Base-by-base conservation (phyloP, 371 early-diverging fungal species). In the Haplosporangium sp. region DNA sequence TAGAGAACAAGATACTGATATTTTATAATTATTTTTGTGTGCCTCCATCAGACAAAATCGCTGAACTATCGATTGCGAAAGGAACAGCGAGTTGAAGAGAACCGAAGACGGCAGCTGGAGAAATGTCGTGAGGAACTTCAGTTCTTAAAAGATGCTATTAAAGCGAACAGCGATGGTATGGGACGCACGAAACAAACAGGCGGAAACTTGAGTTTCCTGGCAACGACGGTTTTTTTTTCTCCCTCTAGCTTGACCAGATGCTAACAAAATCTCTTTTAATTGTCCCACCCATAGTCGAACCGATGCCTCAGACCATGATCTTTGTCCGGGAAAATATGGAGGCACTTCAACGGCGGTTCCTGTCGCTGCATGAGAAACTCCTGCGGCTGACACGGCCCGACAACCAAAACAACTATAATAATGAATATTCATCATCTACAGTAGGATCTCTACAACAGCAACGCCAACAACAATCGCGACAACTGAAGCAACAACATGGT, bases 261-360 rank as follows among this genome's bases (percentile, higher is more conserved):
- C 6, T 53, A 8, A 23, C 14, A 11, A 38, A 55, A 21, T 41
- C 43, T 16, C 45, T 37, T 23, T 3, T 40, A 20, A 29, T 40
- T 62, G 41, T 38, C 41, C 23, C 38, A 29, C 13, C 3, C 13
- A 18, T 67, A 77, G 77, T 77, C 9, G 54, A 37, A 61, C 77
- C 77, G 8, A 46, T 77, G 0, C 72, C 77, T 0, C 77, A 77
- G 54, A 77, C 77, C 7, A 6, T 77, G 56, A 77, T 77, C 29
- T 77, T 77, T 72, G 64, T 77, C 18, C 79, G 79, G 14, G 79
- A 77, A 23, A 77, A 72, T 46, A 67, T 77, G 21, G 72, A 77
- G 21, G 72, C 79, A 2, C 52, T 77, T 8, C 65, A 77, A 47
- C 67, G 68, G 12, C 72, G 79, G 14, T 77, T 77, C 41, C 55